A percentile compares a stretch with the other conserved stretches of the same genome.
Evolutionary conservation across 2,329 filamentous ascomycete genomes (phyloP).

Genomic region (Exophiala alcalophila): DNA sequence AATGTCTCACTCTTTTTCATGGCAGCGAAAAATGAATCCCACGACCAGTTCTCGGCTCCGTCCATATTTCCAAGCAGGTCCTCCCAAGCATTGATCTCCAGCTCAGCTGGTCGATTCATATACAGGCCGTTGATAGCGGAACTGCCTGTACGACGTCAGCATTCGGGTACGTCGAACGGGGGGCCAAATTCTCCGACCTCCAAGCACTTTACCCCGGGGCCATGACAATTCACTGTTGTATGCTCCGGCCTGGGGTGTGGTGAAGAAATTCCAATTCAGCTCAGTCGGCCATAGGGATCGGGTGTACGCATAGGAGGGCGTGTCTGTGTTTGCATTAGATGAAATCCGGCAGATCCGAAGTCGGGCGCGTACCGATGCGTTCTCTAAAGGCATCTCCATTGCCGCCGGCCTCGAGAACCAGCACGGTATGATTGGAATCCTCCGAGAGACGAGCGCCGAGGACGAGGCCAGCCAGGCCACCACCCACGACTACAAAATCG

Average conservation of each 20-base stretch:
- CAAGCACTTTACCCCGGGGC: slow-evolving; percentile 38
- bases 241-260: slow-evolving; percentile 33
- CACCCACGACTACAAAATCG: slow-evolving; percentile 37
- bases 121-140: slow-evolving; percentile 40
- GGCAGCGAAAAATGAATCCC: slow-evolving; percentile 37
- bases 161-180: neutral
- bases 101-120: slow-evolving; percentile 36
- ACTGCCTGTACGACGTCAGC: slow-evolving; percentile 30
- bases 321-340: slow-evolving; percentile 30
- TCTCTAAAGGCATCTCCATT: slow-evolving; percentile 36
- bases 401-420: slow-evolving; percentile 36
- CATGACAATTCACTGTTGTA: slow-evolving; percentile 34
- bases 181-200: slow-evolving; percentile 29
- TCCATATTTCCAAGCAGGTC: slow-evolving; percentile 36
- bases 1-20: slow-evolving; percentile 42
- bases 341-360: slow-evolving; percentile 8
- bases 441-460: slow-evolving; percentile 34
- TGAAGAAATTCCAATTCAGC: slow-evolving; percentile 37
- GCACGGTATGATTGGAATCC: slow-evolving; percentile 35
- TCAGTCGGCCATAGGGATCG: slow-evolving; percentile 38
- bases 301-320: slow-evolving; percentile 36
- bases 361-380: slow-evolving; percentile 33
- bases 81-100: slow-evolving; percentile 37
- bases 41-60: slow-evolving; percentile 37
- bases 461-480: slow-evolving; percentile 35